phyloP scores from a whole-genome alignment of 2,329 filamentous ascomycete species.

The Trichoderma sp. region DNA sequence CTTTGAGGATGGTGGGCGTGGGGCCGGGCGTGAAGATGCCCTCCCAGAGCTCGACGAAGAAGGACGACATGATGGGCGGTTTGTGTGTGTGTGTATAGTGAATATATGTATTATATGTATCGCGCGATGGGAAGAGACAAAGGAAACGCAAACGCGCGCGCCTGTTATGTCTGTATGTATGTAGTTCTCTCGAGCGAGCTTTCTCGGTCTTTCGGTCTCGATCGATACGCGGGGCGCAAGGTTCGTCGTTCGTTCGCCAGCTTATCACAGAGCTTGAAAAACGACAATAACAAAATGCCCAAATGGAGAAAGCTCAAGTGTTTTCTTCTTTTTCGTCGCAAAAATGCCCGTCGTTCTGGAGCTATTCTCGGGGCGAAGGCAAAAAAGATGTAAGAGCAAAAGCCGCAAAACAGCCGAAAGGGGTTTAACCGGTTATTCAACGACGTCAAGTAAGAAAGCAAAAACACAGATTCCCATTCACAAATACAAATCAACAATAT shows the following conservation, averaged over 20 bases:
- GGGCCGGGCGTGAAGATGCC: conserved; percentile 92
- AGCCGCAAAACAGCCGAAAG: background rate
- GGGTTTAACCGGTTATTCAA: background rate
- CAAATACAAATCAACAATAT: background rate
- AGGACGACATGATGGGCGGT: conserved; percentile 50
- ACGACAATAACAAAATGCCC: background rate
- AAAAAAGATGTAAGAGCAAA: background rate
- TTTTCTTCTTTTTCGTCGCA: background rate
- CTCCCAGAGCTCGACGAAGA: conserved; percentile 77
- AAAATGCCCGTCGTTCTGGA: background rate
- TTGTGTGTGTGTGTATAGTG: background rate
- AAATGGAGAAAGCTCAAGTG: background rate
- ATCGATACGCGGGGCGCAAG: background rate
- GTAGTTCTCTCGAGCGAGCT: background rate
- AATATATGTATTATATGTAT: background rate
- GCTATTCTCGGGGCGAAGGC: background rate
- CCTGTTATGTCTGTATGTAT: background rate
- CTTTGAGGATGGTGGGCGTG: conserved; percentile 81
- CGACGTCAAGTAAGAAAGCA: background rate
- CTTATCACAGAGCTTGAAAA: background rate
- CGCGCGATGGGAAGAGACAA: background rate
- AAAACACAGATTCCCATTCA: background rate
- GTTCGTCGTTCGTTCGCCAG: background rate
- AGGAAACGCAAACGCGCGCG: background rate
- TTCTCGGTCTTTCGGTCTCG: background rate